A percentile compares a stretch with the other conserved stretches of the same genome.
These are phyloP conservation scores for Trichoderma reesei DNA, from an alignment of 495 filamentous ascomycete species.

Conservation along the genomic window DNA sequence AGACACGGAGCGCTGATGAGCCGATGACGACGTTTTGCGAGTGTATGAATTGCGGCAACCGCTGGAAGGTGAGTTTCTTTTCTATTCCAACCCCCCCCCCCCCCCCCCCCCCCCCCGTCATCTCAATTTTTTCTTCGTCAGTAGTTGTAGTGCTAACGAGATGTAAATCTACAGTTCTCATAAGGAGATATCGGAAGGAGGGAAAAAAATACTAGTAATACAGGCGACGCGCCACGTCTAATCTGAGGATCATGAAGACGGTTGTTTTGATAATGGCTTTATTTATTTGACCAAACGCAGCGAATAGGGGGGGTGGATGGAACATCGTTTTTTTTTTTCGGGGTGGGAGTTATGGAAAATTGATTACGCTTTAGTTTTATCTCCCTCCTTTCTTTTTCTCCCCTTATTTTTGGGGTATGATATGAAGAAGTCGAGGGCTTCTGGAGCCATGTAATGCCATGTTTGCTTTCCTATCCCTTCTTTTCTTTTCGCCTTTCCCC, in stretches of 20 bases:
- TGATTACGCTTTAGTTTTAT: slow-evolving; percentile 11
- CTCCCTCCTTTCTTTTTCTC: slow-evolving; percentile 5
- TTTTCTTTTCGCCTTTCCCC: background rate
- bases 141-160: background rate
- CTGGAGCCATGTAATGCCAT: background rate
- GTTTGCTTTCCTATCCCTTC: background rate
- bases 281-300: background rate
- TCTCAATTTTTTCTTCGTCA: slow-evolving; percentile 8
- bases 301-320: background rate
- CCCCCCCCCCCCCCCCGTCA: background rate
- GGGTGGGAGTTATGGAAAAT: background rate
- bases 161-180: slow-evolving; percentile 13
- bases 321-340: background rate
- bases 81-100: background rate
- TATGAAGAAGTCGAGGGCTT: background rate
- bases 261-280: background rate
- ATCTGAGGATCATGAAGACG: background rate
- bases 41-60: slow-evolving; percentile 63
- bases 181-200: background rate
- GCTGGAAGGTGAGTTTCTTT: slow-evolving; percentile 54
- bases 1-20: slow-evolving; percentile 90
- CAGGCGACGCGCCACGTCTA: background rate
- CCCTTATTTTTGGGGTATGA: background rate
- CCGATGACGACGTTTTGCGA: slow-evolving; percentile 80
- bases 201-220: too few relatives aligned